A percentile compares a stretch with the other conserved stretches of the same genome.
Conservation (phyloP, 1,139 yeast species). For the Saccharomycopsis hybrid region DNA sequence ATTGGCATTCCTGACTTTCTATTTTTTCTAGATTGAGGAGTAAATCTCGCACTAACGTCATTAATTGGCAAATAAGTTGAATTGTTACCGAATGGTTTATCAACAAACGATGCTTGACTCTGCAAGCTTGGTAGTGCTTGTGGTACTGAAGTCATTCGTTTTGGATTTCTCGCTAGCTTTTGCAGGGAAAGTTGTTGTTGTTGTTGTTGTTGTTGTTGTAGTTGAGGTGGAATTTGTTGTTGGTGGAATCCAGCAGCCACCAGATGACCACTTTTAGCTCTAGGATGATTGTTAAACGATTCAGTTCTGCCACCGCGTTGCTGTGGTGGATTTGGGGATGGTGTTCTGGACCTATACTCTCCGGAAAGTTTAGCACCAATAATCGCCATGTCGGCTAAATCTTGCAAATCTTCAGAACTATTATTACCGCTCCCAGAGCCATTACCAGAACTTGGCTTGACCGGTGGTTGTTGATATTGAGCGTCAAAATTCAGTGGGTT, state of each 20-base stretch:
- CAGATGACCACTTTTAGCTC: too few species aligned
- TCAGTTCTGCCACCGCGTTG: not conserved
- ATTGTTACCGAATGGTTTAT: conserved; percentile 18
- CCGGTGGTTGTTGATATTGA: too few species aligned
- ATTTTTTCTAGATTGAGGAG: conserved; percentile 26
- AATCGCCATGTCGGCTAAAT: conserved; percentile 40
- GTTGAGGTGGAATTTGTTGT: not conserved
- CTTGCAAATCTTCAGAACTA: conserved; percentile 34
- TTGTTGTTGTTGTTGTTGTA: not conserved
- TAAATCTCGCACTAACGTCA: conserved; percentile 18
- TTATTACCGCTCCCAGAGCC: conserved; percentile 9
- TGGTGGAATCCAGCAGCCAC: too few species aligned
- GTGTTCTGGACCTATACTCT: conserved; percentile 23
- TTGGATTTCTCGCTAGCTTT: conserved; percentile 1
- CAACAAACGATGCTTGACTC: conserved; percentile 16
- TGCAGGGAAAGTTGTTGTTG: too few species aligned
- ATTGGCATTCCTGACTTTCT: conserved; percentile 27
- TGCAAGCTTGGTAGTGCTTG: conserved; percentile 9
- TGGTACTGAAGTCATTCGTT: conserved; percentile 4
- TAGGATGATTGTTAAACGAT: conserved; percentile 9
- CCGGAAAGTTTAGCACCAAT: conserved; percentile 36
- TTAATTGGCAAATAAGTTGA: conserved; percentile 15
- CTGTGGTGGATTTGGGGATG: conserved; percentile 12
- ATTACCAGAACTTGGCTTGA: conserved; percentile 1
- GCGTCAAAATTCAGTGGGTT: too few species aligned